phyloP scores from a whole-genome alignment of 139 green algal genomes.

The Micractinium conductrix region DNA sequence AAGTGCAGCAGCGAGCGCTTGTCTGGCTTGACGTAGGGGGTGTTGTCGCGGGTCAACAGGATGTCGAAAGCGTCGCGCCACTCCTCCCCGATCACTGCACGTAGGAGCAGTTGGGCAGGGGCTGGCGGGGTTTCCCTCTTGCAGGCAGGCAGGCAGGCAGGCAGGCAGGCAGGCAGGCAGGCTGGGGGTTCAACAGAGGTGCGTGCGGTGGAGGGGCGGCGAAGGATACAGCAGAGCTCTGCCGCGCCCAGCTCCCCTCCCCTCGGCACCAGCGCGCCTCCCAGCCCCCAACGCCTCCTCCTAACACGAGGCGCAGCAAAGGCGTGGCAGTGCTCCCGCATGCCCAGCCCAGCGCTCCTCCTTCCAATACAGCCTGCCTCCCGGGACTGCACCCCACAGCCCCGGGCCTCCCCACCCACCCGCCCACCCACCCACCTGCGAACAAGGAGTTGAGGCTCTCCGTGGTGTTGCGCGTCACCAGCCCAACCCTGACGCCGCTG shows the following conservation, averaged over 20 bases:
- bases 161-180: neutral
- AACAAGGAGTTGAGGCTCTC: constrained; percentile 71
- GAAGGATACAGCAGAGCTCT: too few species aligned
- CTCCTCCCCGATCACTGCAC: constrained; percentile 59
- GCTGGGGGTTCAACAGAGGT: too few species aligned
- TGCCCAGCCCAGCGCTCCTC: too few species aligned
- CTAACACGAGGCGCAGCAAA: too few species aligned
- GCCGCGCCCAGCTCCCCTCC: too few species aligned
- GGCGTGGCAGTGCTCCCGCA: too few species aligned
- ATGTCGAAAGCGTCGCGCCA: constrained; percentile 60
- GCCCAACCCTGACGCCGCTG: constrained; percentile 40
- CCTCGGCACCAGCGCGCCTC: too few species aligned
- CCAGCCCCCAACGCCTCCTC: too few species aligned
- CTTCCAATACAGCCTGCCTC: too few species aligned
- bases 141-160: neutral
- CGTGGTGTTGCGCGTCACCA: constrained; percentile 79
- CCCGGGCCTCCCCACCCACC: neutral
- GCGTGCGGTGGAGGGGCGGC: too few species aligned
- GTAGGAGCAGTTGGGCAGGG: neutral
- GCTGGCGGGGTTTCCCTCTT: too few species aligned
- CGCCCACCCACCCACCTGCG: neutral
- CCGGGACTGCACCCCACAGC: too few species aligned
- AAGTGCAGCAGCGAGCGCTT: constrained; percentile 68
- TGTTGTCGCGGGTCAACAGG: constrained; percentile 71
- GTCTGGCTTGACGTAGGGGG: constrained; percentile 75